phyloP scores from a whole-genome alignment of 1,284 basidiomycete genomes.

The Trichosporon sp. region DNA sequence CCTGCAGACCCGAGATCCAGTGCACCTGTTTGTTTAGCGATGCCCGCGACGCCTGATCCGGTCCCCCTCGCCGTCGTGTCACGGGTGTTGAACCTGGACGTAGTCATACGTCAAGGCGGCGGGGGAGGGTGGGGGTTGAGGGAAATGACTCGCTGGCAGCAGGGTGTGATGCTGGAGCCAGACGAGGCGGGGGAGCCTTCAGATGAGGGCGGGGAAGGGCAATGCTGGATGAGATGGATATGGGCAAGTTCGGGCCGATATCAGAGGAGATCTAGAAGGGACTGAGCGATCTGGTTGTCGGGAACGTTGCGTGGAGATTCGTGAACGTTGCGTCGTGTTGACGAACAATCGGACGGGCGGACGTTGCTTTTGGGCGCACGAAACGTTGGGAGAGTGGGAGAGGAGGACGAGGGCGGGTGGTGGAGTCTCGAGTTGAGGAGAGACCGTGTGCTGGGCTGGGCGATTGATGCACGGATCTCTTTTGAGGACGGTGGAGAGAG shows the following conservation, averaged over 20 bases:
- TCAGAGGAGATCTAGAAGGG: neutral
- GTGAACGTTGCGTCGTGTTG: neutral
- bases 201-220: neutral
- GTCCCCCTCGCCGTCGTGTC: constrained; percentile 4
- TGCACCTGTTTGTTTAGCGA: constrained; percentile 6
- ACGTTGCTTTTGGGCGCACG: neutral
- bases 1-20: neutral
- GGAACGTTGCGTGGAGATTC: neutral
- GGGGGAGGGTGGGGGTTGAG: neutral
- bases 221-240: neutral
- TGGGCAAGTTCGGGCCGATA: neutral
- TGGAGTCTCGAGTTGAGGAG: neutral
- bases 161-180: neutral
- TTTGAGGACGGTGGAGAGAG: neutral
- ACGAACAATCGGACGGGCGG: neutral
- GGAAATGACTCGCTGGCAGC: neutral
- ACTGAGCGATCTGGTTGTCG: neutral
- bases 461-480: neutral
- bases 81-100: constrained; percentile 3
- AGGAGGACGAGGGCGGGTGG: neutral
- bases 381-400: neutral
- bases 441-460: neutral
- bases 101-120: neutral
- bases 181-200: neutral
- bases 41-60: constrained; percentile 4